Percentiles rank a stretch among this genome's conserved stretches.
Evolutionary conservation across 495 filamentous ascomycete genomes (phyloP).

Genomic region (Talaromyces thailandensis): DNA sequence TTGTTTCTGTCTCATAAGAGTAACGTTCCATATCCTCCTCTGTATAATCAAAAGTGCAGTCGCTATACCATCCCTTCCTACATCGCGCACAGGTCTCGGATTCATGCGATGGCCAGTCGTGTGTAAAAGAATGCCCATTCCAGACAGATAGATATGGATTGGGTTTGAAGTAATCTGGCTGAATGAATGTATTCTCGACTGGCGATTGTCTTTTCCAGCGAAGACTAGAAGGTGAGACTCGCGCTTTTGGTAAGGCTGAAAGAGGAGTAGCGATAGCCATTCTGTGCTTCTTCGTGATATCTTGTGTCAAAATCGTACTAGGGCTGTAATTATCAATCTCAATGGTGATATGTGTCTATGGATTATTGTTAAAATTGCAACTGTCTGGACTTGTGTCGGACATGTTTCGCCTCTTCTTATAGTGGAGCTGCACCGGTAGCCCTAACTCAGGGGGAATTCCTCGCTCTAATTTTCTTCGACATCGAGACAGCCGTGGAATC

Average conservation of each 20-base stretch:
- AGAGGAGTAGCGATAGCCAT: background rate
- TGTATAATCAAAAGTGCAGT: background rate
- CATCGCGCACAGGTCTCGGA: conserved; percentile 13
- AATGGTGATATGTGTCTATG: background rate
- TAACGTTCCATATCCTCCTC: background rate
- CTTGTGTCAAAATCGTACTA: background rate
- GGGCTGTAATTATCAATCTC: background rate
- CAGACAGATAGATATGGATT: conserved; percentile 15
- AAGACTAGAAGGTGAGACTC: background rate
- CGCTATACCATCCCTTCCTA: conserved; percentile 1
- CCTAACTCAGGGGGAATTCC: background rate
- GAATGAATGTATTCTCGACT: background rate
- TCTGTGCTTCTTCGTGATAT: background rate
- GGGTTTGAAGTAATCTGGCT: conserved; percentile 12
- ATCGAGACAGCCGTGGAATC: background rate
- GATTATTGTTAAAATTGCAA: background rate
- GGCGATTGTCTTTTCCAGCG: background rate
- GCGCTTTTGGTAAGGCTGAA: background rate
- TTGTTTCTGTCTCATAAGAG: background rate
- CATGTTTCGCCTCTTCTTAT: too few species aligned
- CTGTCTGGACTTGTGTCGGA: background rate
- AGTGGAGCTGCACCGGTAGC: too few species aligned
- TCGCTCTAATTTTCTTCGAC: background rate
- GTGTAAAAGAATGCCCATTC: conserved; percentile 17
- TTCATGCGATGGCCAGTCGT: conserved; percentile 13